Evolutionary conservation across 371 early-diverging fungal genomes (phyloP).

Genomic region (Mucor plumbeus): DNA sequence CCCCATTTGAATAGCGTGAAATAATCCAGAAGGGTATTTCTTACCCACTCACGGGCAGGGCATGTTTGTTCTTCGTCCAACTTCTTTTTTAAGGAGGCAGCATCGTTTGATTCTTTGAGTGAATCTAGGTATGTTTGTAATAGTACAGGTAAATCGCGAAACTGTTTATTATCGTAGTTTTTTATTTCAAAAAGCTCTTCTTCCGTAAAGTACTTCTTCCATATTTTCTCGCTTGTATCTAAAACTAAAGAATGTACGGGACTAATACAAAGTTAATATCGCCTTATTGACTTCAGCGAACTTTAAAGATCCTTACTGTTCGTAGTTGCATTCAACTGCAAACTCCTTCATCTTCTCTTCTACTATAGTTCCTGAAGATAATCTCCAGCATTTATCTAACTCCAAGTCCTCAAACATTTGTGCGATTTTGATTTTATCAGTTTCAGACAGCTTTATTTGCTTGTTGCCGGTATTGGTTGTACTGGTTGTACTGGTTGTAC

Average conservation of each 20-base stretch:
- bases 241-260: constrained; percentile 25
- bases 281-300: no score
- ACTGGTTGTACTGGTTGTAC: no score
- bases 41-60: constrained; percentile 28
- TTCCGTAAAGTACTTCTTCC: constrained; percentile 19
- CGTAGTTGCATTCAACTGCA: constrained; percentile 22
- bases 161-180: neutral
- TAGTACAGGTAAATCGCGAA: constrained; percentile 1
- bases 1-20: no score
- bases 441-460: no score
- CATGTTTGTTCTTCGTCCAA: constrained; percentile 15
- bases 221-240: constrained; percentile 21
- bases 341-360: constrained; percentile 27
- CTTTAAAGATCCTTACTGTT: constrained; percentile 29
- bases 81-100: constrained; percentile 15
- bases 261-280: constrained; percentile 25
- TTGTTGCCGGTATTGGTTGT: no score
- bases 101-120: constrained; percentile 21
- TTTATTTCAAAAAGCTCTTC: constrained; percentile 26
- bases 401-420: no score
- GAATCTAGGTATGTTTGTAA: constrained; percentile 16
- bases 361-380: constrained; percentile 21
- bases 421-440: no score
- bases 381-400: no score
- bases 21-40: constrained; percentile 16